Conservation (phyloP, 345 rosid species). For the Ailanthus altissimus region DNA sequence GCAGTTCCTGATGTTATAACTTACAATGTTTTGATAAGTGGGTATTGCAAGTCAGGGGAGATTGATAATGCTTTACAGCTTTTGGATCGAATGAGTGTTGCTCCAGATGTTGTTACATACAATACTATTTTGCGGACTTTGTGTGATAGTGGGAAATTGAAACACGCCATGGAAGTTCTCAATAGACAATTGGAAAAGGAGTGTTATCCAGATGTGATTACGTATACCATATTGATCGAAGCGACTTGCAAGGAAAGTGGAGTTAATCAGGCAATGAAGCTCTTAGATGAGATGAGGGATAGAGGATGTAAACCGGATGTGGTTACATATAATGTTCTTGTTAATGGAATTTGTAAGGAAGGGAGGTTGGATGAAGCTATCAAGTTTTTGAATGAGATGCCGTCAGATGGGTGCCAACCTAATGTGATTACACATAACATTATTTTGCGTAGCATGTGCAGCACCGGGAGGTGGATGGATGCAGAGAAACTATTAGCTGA, state of each 20-base stretch:
- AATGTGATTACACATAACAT: slow-evolving; percentile 78
- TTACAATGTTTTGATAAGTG: slow-evolving; percentile 77
- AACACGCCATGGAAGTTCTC: slow-evolving; percentile 80
- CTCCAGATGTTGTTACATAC: slow-evolving; percentile 83
- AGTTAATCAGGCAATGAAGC: slow-evolving; percentile 84
- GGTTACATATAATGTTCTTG: slow-evolving; percentile 80
- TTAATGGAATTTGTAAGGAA: slow-evolving; percentile 85
- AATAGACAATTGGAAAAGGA: slow-evolving; percentile 57
- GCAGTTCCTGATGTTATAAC: slow-evolving; percentile 78
- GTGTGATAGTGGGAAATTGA: slow-evolving; percentile 72
- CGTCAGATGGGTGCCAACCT: slow-evolving; percentile 72
- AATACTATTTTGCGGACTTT: slow-evolving; percentile 75
- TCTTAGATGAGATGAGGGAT: slow-evolving; percentile 79
- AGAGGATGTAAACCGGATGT: slow-evolving; percentile 82
- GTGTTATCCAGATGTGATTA: slow-evolving; percentile 73
- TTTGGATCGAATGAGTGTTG: slow-evolving; percentile 72
- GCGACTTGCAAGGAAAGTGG: slow-evolving; percentile 84
- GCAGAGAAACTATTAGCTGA: slow-evolving; percentile 76
- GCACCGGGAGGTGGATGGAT: slow-evolving; percentile 89
- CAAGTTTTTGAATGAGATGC: slow-evolving; percentile 66
- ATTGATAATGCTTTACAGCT: slow-evolving; percentile 62
- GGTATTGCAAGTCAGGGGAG: slow-evolving; percentile 82
- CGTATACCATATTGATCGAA: slow-evolving; percentile 81
- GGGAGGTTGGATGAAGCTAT: slow-evolving; percentile 87
- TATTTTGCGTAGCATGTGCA: slow-evolving; percentile 78